These are phyloP conservation scores for Ophiocordyceps camponoti-rufipedis DNA, from an alignment of 2,329 filamentous ascomycete genomes.

Conservation along the genomic window DNA sequence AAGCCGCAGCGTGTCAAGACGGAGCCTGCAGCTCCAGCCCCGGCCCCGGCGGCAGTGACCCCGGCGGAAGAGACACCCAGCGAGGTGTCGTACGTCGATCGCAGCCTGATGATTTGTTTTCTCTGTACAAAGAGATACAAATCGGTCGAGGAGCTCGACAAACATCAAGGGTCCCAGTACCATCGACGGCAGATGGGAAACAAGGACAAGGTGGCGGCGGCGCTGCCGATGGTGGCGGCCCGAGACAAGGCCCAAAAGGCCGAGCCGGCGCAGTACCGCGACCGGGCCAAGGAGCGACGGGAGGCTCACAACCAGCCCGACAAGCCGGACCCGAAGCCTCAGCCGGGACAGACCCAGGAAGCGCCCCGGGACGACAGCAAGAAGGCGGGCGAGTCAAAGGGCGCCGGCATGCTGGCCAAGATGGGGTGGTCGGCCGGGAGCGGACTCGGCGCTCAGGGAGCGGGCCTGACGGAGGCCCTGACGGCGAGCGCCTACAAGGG, in stretches of 20 bases:
- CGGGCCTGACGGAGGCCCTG: slow-evolving; percentile 45
- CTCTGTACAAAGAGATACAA: slow-evolving; percentile 29
- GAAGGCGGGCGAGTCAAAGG: slow-evolving; percentile 29
- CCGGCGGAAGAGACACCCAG: not conserved
- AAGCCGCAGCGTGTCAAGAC: not conserved
- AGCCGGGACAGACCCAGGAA: slow-evolving; percentile 9
- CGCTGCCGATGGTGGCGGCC: slow-evolving; percentile 19
- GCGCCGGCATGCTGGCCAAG: slow-evolving; percentile 49
- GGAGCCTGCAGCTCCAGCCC: not conserved
- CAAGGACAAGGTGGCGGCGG: slow-evolving; percentile 29
- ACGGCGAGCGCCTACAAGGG: slow-evolving; percentile 46
- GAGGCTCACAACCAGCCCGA: slow-evolving; percentile 41
- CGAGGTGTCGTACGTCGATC: slow-evolving; percentile 37
- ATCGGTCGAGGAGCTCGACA: slow-evolving; percentile 20
- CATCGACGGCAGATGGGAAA: slow-evolving; percentile 22
- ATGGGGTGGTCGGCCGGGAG: slow-evolving; percentile 53
- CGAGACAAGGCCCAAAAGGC: slow-evolving; percentile 18
- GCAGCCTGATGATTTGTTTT: slow-evolving; percentile 25
- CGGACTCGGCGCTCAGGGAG: slow-evolving; percentile 44
- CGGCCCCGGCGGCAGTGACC: slow-evolving; percentile 1
- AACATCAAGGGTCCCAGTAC: slow-evolving; percentile 23
- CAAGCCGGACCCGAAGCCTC: slow-evolving; percentile 26
- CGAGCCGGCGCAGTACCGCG: slow-evolving; percentile 31
- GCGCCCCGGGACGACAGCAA: slow-evolving; percentile 6
- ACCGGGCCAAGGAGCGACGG: slow-evolving; percentile 50